Conservation (phyloP, 768 basidiomycete genomes). For the Tylopilus intermedius region DNA sequence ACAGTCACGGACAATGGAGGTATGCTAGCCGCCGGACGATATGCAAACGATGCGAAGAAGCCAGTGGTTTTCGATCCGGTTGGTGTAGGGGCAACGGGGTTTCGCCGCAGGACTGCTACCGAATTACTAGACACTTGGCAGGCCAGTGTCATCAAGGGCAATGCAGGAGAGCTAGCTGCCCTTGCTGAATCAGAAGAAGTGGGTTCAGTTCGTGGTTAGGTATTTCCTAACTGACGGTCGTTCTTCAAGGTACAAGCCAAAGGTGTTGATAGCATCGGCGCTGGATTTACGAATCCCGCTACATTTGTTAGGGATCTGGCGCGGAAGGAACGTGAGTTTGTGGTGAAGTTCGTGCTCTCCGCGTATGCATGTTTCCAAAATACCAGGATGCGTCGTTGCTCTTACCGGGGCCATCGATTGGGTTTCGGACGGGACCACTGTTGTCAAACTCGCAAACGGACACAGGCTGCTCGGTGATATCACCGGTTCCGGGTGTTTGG, state of each 20-base stretch:
- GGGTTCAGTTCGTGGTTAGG: background rate
- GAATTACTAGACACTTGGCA: slow-evolving; percentile 77
- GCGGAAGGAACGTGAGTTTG: slow-evolving; percentile 60
- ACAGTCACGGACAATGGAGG: slow-evolving; percentile 66
- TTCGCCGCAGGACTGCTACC: slow-evolving; percentile 51
- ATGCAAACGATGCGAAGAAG: slow-evolving; percentile 64
- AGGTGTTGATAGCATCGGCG: slow-evolving; percentile 84
- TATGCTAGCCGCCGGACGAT: slow-evolving; percentile 70
- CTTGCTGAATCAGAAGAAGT: slow-evolving; percentile 77
- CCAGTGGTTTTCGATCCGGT: slow-evolving; percentile 91
- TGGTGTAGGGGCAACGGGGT: slow-evolving; percentile 78
- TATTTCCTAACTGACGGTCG: background rate
- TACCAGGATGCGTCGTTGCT: slow-evolving; percentile 69
- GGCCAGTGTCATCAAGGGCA: slow-evolving; percentile 90
- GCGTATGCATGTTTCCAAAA: background rate
- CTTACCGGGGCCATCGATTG: slow-evolving; percentile 80
- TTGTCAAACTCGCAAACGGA: slow-evolving; percentile 73
- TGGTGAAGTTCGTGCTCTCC: background rate
- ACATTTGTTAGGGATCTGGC: slow-evolving; percentile 67
- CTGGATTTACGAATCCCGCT: slow-evolving; percentile 71
- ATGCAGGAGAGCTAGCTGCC: slow-evolving; percentile 82
- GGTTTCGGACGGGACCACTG: slow-evolving; percentile 71
- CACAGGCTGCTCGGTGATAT: slow-evolving; percentile 68
- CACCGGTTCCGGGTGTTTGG: slow-evolving; percentile 87
- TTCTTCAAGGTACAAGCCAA: slow-evolving; percentile 55